phyloP scores from a whole-genome alignment of 73 alveolate species.

The Paramecium caudatum region DNA sequence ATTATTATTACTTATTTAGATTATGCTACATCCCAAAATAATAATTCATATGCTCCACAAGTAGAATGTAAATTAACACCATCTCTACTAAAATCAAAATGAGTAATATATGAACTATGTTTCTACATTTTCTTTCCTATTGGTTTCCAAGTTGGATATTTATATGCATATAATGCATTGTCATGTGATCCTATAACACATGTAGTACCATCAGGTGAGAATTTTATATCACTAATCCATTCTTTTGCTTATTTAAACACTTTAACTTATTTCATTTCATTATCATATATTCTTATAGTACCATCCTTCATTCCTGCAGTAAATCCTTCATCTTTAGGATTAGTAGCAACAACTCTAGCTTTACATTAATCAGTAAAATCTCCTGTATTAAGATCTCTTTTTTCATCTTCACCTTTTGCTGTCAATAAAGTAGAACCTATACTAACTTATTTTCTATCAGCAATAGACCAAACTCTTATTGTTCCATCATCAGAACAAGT shows the following conservation, averaged over 20 bases:
- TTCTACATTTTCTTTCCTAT: constrained; percentile 78
- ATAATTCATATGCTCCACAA: constrained; percentile 96
- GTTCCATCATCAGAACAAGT: constrained; percentile 91
- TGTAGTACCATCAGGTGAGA: constrained; percentile 95
- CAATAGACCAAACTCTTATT: constrained; percentile 83
- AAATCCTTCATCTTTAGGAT: constrained; percentile 90
- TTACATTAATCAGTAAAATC: constrained; percentile 82
- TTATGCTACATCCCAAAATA: constrained; percentile 89
- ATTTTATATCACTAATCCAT: constrained; percentile 92
- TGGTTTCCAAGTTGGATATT: constrained; percentile 72
- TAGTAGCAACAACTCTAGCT: constrained; percentile 88
- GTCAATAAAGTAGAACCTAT: constrained; percentile 68
- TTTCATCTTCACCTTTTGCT: constrained; percentile 78
- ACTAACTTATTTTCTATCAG: constrained; percentile 70
- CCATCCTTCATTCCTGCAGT: constrained; percentile 98
- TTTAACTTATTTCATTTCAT: constrained; percentile 73
- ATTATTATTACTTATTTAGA: constrained; percentile 76
- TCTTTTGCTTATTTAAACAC: constrained; percentile 77
- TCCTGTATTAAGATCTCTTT: constrained; percentile 71
- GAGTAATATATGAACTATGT: constrained; percentile 91
- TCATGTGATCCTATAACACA: constrained; percentile 97
- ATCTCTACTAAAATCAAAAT: constrained; percentile 94
- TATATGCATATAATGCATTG: constrained; percentile 88
- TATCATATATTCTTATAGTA: constrained; percentile 89
- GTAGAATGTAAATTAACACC: constrained; percentile 86